These are phyloP conservation scores for Paramarasmius palmivorus DNA, from an alignment of 1,284 basidiomycete species.

Conservation along the genomic window DNA sequence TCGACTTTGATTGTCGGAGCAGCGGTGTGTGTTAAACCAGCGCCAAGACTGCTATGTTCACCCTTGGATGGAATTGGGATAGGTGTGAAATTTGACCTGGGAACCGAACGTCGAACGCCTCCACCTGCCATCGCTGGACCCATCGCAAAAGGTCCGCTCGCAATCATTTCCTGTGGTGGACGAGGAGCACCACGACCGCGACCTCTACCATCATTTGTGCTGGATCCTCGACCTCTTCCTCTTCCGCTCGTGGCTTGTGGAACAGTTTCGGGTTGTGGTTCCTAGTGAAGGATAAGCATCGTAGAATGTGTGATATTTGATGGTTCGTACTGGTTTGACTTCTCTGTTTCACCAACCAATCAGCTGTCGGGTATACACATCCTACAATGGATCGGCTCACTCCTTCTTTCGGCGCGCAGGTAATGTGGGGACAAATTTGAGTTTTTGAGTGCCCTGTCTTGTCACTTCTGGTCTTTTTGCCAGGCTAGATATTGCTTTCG, in stretches of 20 bases:
- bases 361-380: constrained; percentile 8
- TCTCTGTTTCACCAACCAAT: constrained; percentile 31
- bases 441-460: constrained; percentile 67
- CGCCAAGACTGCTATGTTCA: constrained; percentile 42
- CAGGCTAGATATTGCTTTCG: constrained; percentile 70
- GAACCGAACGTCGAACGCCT: constrained; percentile 48
- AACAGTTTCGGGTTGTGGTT: constrained; percentile 40
- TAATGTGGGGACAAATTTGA: constrained; percentile 79
- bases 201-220: constrained; percentile 37
- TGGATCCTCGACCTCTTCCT: constrained; percentile 40
- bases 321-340: constrained; percentile 39
- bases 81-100: constrained; percentile 53
- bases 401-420: constrained; percentile 74
- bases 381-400: constrained; percentile 31
- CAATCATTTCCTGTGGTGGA: constrained; percentile 69
- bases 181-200: constrained; percentile 50
- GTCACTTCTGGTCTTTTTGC: constrained; percentile 76
- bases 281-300: constrained; percentile 38
- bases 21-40: constrained; percentile 44
- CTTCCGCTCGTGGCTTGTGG: constrained; percentile 34
- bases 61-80: constrained; percentile 39
- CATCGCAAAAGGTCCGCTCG: constrained; percentile 84
- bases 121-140: constrained; percentile 69
- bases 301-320: constrained; percentile 6
- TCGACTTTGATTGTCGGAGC: constrained; percentile 38